Evolutionary conservation across 805 yeast species (phyloP).

Genomic region (Candida nanaspora): DNA sequence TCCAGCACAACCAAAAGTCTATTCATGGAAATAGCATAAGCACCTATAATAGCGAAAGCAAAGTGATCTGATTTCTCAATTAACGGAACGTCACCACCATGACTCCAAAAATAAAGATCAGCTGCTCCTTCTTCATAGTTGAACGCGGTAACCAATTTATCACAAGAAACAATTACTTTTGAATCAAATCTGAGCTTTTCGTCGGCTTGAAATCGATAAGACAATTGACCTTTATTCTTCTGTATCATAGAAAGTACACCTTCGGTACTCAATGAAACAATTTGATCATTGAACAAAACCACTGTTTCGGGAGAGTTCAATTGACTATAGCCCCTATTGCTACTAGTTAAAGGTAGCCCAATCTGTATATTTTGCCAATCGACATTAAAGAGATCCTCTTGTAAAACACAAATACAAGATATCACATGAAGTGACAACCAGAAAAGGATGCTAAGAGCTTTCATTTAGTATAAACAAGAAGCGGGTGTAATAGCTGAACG

Average conservation of each 20-base stretch:
- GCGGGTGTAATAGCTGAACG: no score
- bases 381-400: constrained; percentile 45
- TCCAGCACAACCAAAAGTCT: constrained; percentile 4
- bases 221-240: constrained; percentile 17
- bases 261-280: constrained; percentile 19
- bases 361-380: constrained; percentile 49
- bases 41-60: not conserved
- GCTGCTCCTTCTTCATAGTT: constrained; percentile 8
- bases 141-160: constrained; percentile 9
- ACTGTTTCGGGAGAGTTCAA: constrained; percentile 3
- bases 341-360: constrained; percentile 26
- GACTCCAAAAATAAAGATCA: constrained; percentile 13
- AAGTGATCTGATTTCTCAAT: not conserved
- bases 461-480: no score
- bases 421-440: not conserved
- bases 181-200: not conserved
- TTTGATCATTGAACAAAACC: constrained; percentile 7
- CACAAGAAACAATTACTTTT: not conserved
- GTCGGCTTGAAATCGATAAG: constrained; percentile 22
- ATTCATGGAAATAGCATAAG: constrained; percentile 5
- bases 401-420: constrained; percentile 11
- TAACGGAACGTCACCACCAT: constrained; percentile 1
- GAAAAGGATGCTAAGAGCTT: no score
- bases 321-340: not conserved
- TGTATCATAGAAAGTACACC: constrained; percentile 22